Base-by-base conservation (phyloP, 2,329 filamentous ascomycete genomes). In the Aspergillus udagawae region DNA sequence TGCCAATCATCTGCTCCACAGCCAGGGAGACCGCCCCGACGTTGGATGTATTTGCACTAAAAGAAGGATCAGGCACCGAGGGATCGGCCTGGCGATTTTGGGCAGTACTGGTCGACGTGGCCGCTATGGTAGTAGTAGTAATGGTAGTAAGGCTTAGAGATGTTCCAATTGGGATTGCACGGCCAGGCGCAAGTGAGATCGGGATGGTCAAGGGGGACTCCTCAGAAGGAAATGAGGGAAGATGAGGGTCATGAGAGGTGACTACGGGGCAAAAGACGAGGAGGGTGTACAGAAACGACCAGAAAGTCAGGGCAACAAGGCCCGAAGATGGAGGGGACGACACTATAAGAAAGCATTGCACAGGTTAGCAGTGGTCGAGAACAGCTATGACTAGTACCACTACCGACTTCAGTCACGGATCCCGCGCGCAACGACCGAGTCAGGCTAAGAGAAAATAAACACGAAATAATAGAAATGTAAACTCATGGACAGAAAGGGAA, bases 1-100 rank as follows among this genome's bases (percentile, higher is more conserved):
- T 75, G 56, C 70, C 69, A 60, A 70, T 67, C 76, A 78, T 79
- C 71, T 73, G 73, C 67, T 70, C 44, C 44, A 27, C 44, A 23
- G 66, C 41, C 62, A 60, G 49, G 58, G 56, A 51, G 49, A 35
- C 25, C 27, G 50, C 54, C 21, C 53, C 54, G 29, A 61, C 23
- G 49, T 62, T 58, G 52, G 59, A 58, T 44, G 53, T 44, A 27
- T 29, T 38, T 35, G 53, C 51, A 3, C 21, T 47, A 49, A 35
- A 48, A 49, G 41, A 48, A 23, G 53, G 45, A 14, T 23, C 41
- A 32, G 49, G 54, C 27, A 48, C 44, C 41, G 44, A 41, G 23
- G 50, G 21, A 23, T 32, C 56, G 49, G 53, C 53, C 56, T 56
- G 54, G 38, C 49, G 49, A 49, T 38, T 41, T 27, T 58, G 25